Conservation (phyloP, 2,329 filamentous ascomycete genomes). For the Cladosporium phlei region DNA sequence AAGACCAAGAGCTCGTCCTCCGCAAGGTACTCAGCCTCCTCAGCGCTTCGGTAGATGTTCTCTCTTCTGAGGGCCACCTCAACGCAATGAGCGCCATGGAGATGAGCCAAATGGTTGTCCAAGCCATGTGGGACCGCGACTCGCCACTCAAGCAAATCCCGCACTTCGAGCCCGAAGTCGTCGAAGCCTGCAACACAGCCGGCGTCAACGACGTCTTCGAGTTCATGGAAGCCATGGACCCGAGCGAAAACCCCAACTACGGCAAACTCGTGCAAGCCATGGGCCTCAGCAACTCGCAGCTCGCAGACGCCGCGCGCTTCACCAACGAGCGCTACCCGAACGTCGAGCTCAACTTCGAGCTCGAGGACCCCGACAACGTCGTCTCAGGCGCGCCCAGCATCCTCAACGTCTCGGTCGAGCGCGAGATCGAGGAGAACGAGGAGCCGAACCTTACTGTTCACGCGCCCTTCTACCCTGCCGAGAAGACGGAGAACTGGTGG, state of each 20-base stretch:
- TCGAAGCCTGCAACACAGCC: slow-evolving; percentile 75
- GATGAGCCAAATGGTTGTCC: slow-evolving; percentile 97
- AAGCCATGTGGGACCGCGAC: slow-evolving; percentile 98
- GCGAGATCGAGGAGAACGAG: slow-evolving; percentile 68
- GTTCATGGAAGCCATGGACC: slow-evolving; percentile 99
- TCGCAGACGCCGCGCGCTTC: slow-evolving; percentile 86
- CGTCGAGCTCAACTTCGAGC: slow-evolving; percentile 81
- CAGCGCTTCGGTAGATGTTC: slow-evolving; percentile 87
- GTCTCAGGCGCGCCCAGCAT: slow-evolving; percentile 75
- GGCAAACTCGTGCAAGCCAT: slow-evolving; percentile 70
- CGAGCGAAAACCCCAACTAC: slow-evolving; percentile 83
- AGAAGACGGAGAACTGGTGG: slow-evolving; percentile 99
- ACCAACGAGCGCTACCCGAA: slow-evolving; percentile 97
- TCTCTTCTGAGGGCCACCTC: slow-evolving; percentile 90
- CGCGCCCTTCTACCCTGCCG: slow-evolving; percentile 85
- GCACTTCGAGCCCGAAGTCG: slow-evolving; percentile 78
- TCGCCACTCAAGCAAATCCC: slow-evolving; percentile 96
- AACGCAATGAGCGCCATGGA: slow-evolving; percentile 99
- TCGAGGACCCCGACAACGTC: slow-evolving; percentile 75
- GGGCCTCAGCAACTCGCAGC: slow-evolving; percentile 72
- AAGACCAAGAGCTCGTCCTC: slow-evolving; percentile 87
- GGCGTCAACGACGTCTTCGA: slow-evolving; percentile 91
- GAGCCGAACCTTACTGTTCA: slow-evolving; percentile 81
- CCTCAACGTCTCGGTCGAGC: slow-evolving; percentile 76
- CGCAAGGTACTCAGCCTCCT: slow-evolving; percentile 81